These are phyloP conservation scores for Linderniella brevidens DNA, from an alignment of 257 asterid genomes.

Conservation along the genomic window DNA sequence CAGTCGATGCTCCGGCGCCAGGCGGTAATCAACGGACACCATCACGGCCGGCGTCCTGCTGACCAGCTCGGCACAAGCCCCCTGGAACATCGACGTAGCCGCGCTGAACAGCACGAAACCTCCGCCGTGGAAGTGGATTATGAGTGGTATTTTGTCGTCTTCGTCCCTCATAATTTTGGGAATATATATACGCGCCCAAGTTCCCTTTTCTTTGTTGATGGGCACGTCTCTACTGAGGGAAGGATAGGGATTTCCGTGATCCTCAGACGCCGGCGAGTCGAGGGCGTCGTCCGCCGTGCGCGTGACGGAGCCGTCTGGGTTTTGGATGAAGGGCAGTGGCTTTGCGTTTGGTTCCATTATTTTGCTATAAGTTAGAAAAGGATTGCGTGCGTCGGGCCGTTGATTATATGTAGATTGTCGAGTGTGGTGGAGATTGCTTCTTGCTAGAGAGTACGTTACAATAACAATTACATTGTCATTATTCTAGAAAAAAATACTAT, in stretches of 20 bases:
- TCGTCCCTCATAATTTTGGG: slow-evolving; percentile 12
- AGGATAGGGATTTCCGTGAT: slow-evolving; percentile 7
- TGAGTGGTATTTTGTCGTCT: slow-evolving; percentile 15
- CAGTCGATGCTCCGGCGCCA: slow-evolving; percentile 48
- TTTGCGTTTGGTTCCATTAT: slow-evolving; percentile 18
- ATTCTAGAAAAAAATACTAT: too few species aligned
- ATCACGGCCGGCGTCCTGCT: slow-evolving; percentile 19
- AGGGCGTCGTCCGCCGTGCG: slow-evolving; percentile 4
- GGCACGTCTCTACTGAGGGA: slow-evolving; percentile 23
- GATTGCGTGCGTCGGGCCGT: too few species aligned
- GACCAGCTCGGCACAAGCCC: slow-evolving; percentile 10
- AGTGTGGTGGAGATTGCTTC: too few species aligned
- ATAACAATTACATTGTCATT: too few species aligned
- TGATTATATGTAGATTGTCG: too few species aligned
- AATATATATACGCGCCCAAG: slow-evolving; percentile 20
- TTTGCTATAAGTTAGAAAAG: too few species aligned
- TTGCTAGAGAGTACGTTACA: too few species aligned
- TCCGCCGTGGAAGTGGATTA: slow-evolving; percentile 37
- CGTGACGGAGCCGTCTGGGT: slow-evolving; percentile 21
- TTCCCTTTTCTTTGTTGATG: slow-evolving; percentile 14
- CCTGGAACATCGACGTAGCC: slow-evolving; percentile 8
- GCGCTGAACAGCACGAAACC: slow-evolving; percentile 23
- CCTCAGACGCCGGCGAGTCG: slow-evolving; percentile 9
- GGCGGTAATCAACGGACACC: slow-evolving; percentile 31
- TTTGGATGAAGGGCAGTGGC: slow-evolving; percentile 17